phyloP scores from a whole-genome alignment of 164 flowering plant species.

The Annona squamosa region DNA sequence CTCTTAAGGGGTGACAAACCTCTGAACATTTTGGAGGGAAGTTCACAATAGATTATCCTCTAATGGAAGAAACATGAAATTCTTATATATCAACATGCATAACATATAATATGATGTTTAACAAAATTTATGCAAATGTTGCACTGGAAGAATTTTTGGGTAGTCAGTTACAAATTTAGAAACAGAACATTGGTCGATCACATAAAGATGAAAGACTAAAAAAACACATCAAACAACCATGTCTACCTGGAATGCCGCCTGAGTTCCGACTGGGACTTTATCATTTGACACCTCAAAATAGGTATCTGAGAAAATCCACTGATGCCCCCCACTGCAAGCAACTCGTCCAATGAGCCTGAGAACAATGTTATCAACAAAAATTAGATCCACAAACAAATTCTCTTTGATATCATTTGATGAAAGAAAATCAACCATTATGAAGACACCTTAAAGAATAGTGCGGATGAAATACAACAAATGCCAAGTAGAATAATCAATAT shows the following conservation, averaged over 20 bases:
- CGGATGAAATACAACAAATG: not conserved
- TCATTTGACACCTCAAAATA: conserved; percentile 23
- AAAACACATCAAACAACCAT: not conserved
- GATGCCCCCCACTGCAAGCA: conserved; percentile 52
- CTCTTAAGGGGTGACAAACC: not conserved
- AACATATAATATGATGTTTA: not conserved
- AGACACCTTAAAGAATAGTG: not conserved
- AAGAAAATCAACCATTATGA: not conserved
- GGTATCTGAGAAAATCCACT: conserved; percentile 54
- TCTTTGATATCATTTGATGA: not conserved
- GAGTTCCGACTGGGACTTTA: conserved; percentile 15
- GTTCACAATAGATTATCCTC: not conserved
- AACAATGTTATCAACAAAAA: conserved; percentile 5
- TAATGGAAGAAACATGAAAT: not conserved
- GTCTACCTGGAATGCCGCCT: conserved; percentile 39
- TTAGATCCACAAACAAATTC: conserved; percentile 3
- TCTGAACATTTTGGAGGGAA: not conserved
- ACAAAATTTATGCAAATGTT: not conserved
- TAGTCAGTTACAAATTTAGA: not conserved
- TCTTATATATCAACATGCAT: not conserved
- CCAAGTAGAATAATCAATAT: not conserved
- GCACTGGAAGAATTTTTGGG: not conserved
- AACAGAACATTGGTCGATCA: not conserved
- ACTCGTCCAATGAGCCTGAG: conserved; percentile 57
- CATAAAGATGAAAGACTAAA: not conserved